These are phyloP conservation scores for Fusarium pilosicola DNA, from an alignment of 2,329 filamentous ascomycete species.

Conservation along the genomic window DNA sequence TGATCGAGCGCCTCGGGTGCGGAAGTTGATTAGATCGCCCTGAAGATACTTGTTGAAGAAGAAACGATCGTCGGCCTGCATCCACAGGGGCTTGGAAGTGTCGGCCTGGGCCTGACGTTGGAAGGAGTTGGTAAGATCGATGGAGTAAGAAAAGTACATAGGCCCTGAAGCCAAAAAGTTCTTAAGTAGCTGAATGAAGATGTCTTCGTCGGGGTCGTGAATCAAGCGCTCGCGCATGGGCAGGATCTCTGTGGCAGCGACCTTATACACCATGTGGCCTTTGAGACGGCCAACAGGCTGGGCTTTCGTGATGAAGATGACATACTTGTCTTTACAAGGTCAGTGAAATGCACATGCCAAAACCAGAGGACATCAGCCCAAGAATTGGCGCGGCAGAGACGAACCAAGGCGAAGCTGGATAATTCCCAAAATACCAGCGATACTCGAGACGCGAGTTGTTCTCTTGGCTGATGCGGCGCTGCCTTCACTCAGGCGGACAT, in stretches of 20 bases:
- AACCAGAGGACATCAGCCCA: constrained; percentile 11
- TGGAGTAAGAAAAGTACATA: constrained; percentile 98
- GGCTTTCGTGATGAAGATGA: constrained; percentile 95
- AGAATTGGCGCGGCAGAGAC: constrained; percentile 38
- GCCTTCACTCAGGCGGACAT: constrained; percentile 85
- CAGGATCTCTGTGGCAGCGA: constrained; percentile 90
- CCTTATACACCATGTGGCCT: constrained; percentile 96
- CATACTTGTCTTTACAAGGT: constrained; percentile 80
- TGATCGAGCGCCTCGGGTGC: constrained; percentile 69
- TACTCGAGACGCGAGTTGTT: constrained; percentile 80
- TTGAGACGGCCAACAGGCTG: constrained; percentile 90
- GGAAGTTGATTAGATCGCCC: constrained; percentile 90
- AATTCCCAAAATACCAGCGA: constrained; percentile 93
- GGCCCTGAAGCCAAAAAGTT: constrained; percentile 83
- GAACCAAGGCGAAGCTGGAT: constrained; percentile 92
- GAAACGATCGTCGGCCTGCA: constrained; percentile 93
- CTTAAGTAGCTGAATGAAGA: constrained; percentile 84
- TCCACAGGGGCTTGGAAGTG: constrained; percentile 81
- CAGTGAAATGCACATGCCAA: constrained; percentile 30
- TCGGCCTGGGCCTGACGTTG: constrained; percentile 89
- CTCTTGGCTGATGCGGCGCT: constrained; percentile 80
- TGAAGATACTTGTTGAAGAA: constrained; percentile 98
- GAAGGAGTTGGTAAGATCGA: constrained; percentile 96
- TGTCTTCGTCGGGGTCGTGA: constrained; percentile 93
- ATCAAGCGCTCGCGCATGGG: constrained; percentile 92